phyloP scores from a whole-genome alignment of 2,329 filamentous ascomycete species.

The Alternaria sp. region DNA sequence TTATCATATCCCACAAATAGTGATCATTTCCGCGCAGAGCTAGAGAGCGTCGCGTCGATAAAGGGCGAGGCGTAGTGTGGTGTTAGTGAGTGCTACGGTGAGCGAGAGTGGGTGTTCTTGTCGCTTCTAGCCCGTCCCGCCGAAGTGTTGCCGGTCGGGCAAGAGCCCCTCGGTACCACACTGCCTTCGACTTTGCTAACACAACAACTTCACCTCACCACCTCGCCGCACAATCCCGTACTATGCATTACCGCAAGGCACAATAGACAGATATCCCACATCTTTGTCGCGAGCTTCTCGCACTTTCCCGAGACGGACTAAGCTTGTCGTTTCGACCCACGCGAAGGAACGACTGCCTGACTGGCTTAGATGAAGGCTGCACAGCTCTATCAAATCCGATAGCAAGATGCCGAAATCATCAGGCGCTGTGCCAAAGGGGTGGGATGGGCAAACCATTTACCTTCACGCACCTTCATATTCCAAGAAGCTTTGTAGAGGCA shows the following conservation, averaged over 20 bases:
- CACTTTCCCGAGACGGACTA: neutral
- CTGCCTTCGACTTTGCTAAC: neutral
- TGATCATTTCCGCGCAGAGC: neutral
- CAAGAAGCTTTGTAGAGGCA: slow-evolving; percentile 34
- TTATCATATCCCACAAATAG: slow-evolving; percentile 13
- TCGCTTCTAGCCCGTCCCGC: neutral
- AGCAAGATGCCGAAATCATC: slow-evolving; percentile 3
- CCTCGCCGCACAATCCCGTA: neutral
- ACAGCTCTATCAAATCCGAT: neutral
- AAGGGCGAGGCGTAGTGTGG: neutral
- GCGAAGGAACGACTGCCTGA: neutral
- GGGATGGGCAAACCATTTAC: slow-evolving; percentile 37
- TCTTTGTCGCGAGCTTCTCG: neutral
- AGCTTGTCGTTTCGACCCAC: neutral
- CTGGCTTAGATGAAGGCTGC: neutral
- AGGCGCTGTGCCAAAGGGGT: slow-evolving; percentile 35
- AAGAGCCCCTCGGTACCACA: neutral
- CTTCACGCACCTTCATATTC: slow-evolving; percentile 41
- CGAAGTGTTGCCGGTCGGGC: slow-evolving; percentile 9
- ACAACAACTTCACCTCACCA: neutral
- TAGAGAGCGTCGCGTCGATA: neutral
- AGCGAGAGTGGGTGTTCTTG: neutral
- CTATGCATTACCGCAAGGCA: neutral
- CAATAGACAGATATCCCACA: neutral
- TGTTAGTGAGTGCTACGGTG: neutral